Base-by-base conservation (phyloP, 2,329 filamentous ascomycete genomes). In the Epichloe festucae region DNA sequence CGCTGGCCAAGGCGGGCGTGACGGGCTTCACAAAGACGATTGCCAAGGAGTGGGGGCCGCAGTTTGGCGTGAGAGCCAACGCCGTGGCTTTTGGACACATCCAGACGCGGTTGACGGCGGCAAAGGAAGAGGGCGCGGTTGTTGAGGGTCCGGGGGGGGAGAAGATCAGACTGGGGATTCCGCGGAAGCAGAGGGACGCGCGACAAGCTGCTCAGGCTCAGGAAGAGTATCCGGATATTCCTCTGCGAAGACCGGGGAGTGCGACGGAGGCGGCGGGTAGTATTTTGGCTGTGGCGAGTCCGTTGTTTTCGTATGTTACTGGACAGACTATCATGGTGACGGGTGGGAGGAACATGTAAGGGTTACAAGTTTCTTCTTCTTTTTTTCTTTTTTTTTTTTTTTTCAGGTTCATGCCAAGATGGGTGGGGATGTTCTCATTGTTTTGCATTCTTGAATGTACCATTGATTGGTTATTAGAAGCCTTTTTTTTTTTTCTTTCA, bases 271-370 rank as follows among this genome's bases (percentile, higher is more conserved):
- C 89, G 11, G 89, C 89, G 27, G 80, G 80, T 54, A 80, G 81
- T 39, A 80, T 95, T 49, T 63, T 95, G 64, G 88, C 84, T 6
- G 82, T 93, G 31, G 86, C 83, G 2, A 91, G 87, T 63, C 89
- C 89, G 31, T 67, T 90, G 62, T 89, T 93, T 61, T 82, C 82
- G 41, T 95, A 95, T 70, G 87, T 95, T 4, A 84, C 78, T 55
- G 89, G 89, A 0, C 88, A 95, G 76, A 91, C 87, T 0, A 85
- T 95, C 58, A 87, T 83, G 71, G 87, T 93, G 49, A 93, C 87
- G 5, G 89, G 88, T 14, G 88, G 89, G 2, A 73, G 78, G 53
- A 79, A 80, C 57, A 81, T 80, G 72, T 81, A 65, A 31, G 12
- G 21, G 43, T 14, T 19, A 2, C 2, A 34, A 1, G 1, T 12